Base-by-base conservation (phyloP, 1,284 basidiomycete genomes). In the Termitomyces sp. region DNA sequence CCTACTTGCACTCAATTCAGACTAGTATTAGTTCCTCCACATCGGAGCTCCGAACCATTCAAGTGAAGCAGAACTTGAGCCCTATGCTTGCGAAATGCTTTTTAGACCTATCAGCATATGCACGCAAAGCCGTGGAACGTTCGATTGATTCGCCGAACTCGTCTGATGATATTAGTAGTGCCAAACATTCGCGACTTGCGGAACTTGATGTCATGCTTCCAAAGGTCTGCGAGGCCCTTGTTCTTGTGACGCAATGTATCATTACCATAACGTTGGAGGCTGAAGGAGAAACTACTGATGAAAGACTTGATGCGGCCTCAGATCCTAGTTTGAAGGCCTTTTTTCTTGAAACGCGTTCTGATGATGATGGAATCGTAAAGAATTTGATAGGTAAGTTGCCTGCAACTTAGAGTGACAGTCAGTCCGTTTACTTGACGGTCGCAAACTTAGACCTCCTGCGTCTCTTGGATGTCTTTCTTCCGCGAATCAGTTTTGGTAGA, bases 191-290 rank as follows among this genome's bases (percentile, higher is more conserved):
- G 34, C 61, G 66, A 13, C 69, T 68, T 17, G 66, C 67, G 50
- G 73, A 78, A 58, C 67, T 88, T 36, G 86, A 90, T 64, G 71
- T 81, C 21, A 76, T 84, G 64, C 73, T 91, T 9, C 86, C 88
- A 0, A 86, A 85, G 69, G 83, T 86, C 21, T 88, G 90, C 65
- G 90, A 90, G 61, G 90, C 82, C 0, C 74, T 94, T 52, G 85
- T 94, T 10, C 77, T 95, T 10, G 79, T 87, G 42, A 80, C 82
- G 1, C 90, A 94, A 68, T 88, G 86, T 61, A 80, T 93, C 54
- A 76, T 82, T 53, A 83, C 82, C n/a, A 76, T 88, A 50, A 74
- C 79, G 34, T 69, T 94, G 44, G 75, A 76, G 42, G 77, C 78
- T 41, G 78, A 79, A 54, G 76, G 78, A 45, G 10, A 30, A 40